A percentile compares a stretch with the other conserved stretches of the same genome.
Conservation (phyloP, 2,329 filamentous ascomycete genomes). For the Fusarium sp. region DNA sequence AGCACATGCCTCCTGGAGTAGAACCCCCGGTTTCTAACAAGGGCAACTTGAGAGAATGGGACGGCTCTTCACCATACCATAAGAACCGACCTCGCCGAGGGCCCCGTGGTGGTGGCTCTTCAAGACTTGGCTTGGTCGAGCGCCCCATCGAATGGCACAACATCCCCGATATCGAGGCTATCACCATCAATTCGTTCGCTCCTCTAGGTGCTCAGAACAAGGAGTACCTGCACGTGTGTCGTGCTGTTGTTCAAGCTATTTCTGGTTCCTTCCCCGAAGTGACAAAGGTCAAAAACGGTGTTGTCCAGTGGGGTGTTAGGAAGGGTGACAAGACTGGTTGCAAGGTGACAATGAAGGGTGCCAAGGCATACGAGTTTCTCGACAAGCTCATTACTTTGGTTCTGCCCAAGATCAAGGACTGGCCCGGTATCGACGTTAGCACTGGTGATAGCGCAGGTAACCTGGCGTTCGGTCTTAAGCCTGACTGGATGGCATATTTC, state of each 20-base stretch:
- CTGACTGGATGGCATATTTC: constrained; percentile 83
- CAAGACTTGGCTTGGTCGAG: constrained; percentile 78
- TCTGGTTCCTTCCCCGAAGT: constrained; percentile 79
- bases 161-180: constrained; percentile 82
- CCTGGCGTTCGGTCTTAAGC: constrained; percentile 82
- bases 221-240: constrained; percentile 82
- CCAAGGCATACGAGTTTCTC: constrained; percentile 89
- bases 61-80: constrained; percentile 92
- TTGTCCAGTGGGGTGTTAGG: constrained; percentile 80
- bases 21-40: constrained; percentile 59
- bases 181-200: constrained; percentile 83
- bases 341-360: constrained; percentile 81
- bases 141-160: constrained; percentile 83
- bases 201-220: constrained; percentile 78
- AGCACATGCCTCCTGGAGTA: constrained; percentile 84
- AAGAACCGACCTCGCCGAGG: constrained; percentile 88
- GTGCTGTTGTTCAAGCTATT: constrained; percentile 87
- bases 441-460: constrained; percentile 92
- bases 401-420: constrained; percentile 96
- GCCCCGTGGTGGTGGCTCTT: constrained; percentile 77
- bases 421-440: constrained; percentile 73
- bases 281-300: constrained; percentile 76
- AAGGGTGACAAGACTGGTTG: constrained; percentile 79
- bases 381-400: constrained; percentile 92
- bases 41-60: constrained; percentile 85